Conservation (phyloP, 805 yeast genomes). For the Metschnikowia noctiluminum region DNA sequence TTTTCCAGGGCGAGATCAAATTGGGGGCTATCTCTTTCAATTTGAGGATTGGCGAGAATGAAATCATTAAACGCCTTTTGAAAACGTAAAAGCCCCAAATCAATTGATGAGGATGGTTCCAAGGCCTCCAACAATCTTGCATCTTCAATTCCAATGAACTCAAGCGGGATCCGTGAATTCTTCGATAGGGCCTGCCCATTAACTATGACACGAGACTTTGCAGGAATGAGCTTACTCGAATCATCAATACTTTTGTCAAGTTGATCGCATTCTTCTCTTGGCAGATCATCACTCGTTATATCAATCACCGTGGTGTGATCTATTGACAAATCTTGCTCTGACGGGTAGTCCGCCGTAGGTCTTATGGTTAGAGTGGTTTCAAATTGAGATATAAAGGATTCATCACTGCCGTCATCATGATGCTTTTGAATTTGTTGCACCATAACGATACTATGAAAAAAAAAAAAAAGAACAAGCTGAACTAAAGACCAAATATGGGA, state of each 20-base stretch:
- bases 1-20: constrained; percentile 38
- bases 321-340: constrained; percentile 35
- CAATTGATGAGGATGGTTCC: constrained; percentile 35
- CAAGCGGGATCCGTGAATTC: neutral
- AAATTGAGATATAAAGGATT: constrained; percentile 32
- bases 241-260: neutral
- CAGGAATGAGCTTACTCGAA: neutral
- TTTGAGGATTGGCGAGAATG: constrained; percentile 40
- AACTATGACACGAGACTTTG: neutral
- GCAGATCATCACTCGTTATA: neutral
- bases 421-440: constrained; percentile 2
- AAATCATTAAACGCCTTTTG: constrained; percentile 43
- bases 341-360: constrained; percentile 35
- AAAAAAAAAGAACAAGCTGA: neutral
- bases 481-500: neutral
- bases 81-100: constrained; percentile 34
- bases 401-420: constrained; percentile 16
- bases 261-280: neutral
- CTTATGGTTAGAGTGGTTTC: constrained; percentile 43
- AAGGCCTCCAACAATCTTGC: constrained; percentile 15
- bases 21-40: constrained; percentile 37
- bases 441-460: constrained; percentile 1
- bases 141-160: neutral
- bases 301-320: constrained; percentile 35
- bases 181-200: neutral